Conservation (phyloP, 768 basidiomycete species). For the Suillus hirtellus region DNA sequence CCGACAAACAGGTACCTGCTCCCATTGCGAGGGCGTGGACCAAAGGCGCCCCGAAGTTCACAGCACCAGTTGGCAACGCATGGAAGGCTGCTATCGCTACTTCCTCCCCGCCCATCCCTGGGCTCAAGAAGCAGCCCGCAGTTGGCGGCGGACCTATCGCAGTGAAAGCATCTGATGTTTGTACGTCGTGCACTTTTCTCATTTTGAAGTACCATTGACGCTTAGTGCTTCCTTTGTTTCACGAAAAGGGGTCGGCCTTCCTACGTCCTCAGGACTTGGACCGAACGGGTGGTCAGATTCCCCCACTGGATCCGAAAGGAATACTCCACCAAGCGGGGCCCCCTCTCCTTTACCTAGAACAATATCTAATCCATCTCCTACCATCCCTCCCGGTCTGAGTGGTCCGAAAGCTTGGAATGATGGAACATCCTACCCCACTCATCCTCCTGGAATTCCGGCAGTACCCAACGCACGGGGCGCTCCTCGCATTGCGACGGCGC, state of each 20-base stretch:
- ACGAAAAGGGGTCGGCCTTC: constrained; percentile 1
- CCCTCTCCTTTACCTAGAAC: constrained; percentile 9
- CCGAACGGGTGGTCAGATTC: constrained; percentile 22
- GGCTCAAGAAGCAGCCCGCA: constrained; percentile 22
- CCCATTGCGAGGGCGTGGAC: constrained; percentile 18
- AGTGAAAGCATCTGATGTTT: constrained; percentile 31
- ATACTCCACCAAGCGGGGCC: constrained; percentile 17
- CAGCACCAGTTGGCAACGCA: constrained; percentile 24
- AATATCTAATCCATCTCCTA: constrained; percentile 10
- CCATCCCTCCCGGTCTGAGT: constrained; percentile 16
- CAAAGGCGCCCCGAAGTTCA: constrained; percentile 20
- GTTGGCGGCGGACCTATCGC: constrained; percentile 28
- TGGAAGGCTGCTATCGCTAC: constrained; percentile 16
- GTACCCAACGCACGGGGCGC: constrained; percentile 7
- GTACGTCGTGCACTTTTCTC: constrained; percentile 19
- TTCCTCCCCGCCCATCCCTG: constrained; percentile 9
- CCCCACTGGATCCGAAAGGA: constrained; percentile 15
- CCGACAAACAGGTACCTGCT: constrained; percentile 16
- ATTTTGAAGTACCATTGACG: background rate
- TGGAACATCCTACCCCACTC: constrained; percentile 13
- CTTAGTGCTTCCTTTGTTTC: background rate
- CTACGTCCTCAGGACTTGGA: background rate
- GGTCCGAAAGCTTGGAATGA: constrained; percentile 14
- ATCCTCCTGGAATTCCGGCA: constrained; percentile 14
- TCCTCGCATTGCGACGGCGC: constrained; percentile 2